Percentiles rank a stretch among this genome's conserved stretches.
Evolutionary conservation across 331 rosid species (phyloP).

Genomic region (Malus hybrid): DNA sequence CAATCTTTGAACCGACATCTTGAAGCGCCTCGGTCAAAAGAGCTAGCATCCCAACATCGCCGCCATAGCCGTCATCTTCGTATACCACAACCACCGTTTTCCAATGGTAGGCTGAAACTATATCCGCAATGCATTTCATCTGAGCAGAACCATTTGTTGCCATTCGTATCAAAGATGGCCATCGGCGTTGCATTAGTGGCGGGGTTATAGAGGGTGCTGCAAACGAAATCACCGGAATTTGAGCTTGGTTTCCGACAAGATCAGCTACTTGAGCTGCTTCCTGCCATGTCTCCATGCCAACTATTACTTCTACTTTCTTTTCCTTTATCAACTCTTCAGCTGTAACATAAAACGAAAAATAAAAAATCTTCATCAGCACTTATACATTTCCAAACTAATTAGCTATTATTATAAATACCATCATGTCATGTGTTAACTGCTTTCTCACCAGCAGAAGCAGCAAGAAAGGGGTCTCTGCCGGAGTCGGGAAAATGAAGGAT

Average conservation of each 20-base stretch:
- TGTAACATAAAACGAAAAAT: not conserved
- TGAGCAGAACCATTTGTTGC: not conserved
- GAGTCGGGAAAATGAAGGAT: conserved; percentile 27
- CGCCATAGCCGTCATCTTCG: conserved; percentile 11
- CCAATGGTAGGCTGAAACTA: not conserved
- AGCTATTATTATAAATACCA: no score
- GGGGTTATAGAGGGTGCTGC: conserved; percentile 4
- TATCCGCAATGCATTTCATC: conserved; percentile 10
- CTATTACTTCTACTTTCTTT: not conserved
- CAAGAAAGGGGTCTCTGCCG: conserved; percentile 23
- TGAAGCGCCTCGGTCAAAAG: conserved; percentile 1
- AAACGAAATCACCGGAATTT: conserved; percentile 13
- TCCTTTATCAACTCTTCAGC: conserved; percentile 13
- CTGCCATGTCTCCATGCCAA: conserved; percentile 15
- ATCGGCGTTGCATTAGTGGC: not conserved
- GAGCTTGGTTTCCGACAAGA: conserved; percentile 12
- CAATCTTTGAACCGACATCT: conserved; percentile 16
- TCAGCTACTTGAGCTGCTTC: conserved; percentile 17
- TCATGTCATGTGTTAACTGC: conserved; percentile 4
- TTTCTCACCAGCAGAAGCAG: conserved; percentile 30
- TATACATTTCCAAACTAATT: no score
- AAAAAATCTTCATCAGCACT: not conserved
- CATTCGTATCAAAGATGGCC: conserved; percentile 14
- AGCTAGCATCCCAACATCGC: conserved; percentile 4
- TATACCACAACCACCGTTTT: not conserved